Conservation (phyloP, 2,329 filamentous ascomycete genomes). For the Fusarium sp. region DNA sequence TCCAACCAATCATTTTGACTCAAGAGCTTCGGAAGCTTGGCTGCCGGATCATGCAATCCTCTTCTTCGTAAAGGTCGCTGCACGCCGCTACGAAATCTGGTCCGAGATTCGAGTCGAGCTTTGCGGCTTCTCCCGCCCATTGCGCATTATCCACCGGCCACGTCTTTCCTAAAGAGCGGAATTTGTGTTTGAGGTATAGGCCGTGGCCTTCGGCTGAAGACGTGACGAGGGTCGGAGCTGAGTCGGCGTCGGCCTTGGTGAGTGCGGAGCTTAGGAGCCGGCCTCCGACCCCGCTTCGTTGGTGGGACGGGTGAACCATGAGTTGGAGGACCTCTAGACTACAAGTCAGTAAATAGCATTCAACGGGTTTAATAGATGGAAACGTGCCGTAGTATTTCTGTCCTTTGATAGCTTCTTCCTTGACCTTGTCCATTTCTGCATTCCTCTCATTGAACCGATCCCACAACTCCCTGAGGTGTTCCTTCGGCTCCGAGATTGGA, state of each 20-base stretch:
- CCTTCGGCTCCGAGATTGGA: constrained; percentile 24
- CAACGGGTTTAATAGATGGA: not conserved
- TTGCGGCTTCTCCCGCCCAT: constrained; percentile 35
- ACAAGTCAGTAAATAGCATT: not conserved
- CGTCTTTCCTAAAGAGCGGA: constrained; percentile 22
- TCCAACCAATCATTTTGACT: constrained; percentile 1
- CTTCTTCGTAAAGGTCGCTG: constrained; percentile 31
- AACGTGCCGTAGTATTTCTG: constrained; percentile 30
- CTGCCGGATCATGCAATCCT: constrained; percentile 41
- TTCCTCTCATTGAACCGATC: constrained; percentile 27
- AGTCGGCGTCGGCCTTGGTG: constrained; percentile 30
- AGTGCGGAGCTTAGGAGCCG: constrained; percentile 24
- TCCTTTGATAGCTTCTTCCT: constrained; percentile 30
- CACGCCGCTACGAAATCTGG: constrained; percentile 7
- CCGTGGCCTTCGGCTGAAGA: constrained; percentile 34
- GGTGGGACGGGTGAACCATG: constrained; percentile 40
- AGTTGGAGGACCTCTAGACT: constrained; percentile 37
- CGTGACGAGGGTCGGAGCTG: constrained; percentile 20
- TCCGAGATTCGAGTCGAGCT: constrained; percentile 13
- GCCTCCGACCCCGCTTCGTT: constrained; percentile 37
- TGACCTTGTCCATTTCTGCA: constrained; percentile 31
- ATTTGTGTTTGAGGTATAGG: constrained; percentile 33
- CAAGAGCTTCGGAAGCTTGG: constrained; percentile 16
- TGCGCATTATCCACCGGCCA: constrained; percentile 36
- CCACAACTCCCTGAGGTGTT: constrained; percentile 38